phyloP scores from a whole-genome alignment of 257 asterid genomes.

The Osmanthus fragrans region DNA sequence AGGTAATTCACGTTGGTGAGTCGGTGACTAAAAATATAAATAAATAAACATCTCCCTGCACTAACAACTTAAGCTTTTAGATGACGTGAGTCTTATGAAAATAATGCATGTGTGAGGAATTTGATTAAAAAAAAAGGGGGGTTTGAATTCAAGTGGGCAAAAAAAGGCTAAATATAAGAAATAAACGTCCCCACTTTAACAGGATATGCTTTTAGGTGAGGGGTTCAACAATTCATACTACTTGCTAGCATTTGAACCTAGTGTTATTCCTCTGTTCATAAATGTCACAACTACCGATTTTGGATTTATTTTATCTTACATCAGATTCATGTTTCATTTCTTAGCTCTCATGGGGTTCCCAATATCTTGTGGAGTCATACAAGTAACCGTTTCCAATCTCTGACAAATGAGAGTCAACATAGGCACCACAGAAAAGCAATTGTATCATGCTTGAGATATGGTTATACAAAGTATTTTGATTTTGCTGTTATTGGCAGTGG shows the following conservation, averaged over 20 bases:
- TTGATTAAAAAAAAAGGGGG: not conserved
- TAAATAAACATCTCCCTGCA: not conserved
- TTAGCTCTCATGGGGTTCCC: conserved; percentile 72
- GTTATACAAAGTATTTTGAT: conserved; percentile 68
- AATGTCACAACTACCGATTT: not conserved
- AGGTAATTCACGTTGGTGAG: not conserved
- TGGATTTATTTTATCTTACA: not conserved
- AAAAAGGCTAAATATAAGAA: not conserved
- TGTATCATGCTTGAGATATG: conserved; percentile 56
- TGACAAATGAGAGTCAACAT: conserved; percentile 28
- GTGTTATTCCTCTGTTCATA: not conserved
- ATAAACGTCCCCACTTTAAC: not conserved
- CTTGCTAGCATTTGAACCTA: not conserved
- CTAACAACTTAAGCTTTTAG: not conserved
- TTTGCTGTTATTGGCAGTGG: conserved; percentile 97
- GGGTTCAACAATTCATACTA: not conserved
- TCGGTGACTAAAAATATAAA: not conserved
- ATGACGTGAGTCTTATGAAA: not conserved
- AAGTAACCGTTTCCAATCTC: conserved; percentile 27
- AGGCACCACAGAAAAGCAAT: conserved; percentile 43
- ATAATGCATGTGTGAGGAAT: not conserved
- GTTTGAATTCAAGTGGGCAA: not conserved
- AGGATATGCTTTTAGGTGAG: not conserved
- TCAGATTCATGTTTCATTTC: conserved; percentile 8
- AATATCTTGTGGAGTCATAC: conserved; percentile 38